phyloP scores from a whole-genome alignment of 768 basidiomycete species.

The Boletellus ananiceps region DNA sequence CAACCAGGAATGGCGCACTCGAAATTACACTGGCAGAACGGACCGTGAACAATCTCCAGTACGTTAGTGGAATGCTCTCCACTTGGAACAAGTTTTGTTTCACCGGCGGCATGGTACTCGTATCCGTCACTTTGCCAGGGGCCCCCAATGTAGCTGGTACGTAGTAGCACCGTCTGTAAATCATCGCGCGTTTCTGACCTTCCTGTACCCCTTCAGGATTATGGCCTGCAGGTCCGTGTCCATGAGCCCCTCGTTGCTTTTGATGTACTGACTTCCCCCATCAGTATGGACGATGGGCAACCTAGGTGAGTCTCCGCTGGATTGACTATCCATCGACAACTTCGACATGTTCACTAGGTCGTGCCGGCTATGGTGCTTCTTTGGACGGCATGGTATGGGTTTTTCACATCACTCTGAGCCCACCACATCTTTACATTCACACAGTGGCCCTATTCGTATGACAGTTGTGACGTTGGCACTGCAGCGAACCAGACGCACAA shows the following conservation, averaged over 20 bases:
- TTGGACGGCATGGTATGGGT: slow-evolving; percentile 72
- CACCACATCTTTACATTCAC: slow-evolving; percentile 1
- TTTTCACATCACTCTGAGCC: neutral
- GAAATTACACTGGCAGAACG: slow-evolving; percentile 69
- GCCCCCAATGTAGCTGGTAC: slow-evolving; percentile 47
- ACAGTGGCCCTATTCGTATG: slow-evolving; percentile 81
- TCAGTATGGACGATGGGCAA: slow-evolving; percentile 75
- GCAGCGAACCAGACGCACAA: slow-evolving; percentile 75
- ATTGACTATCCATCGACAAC: neutral
- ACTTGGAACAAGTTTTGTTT: slow-evolving; percentile 93
- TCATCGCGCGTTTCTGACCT: neutral
- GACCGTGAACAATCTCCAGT: slow-evolving; percentile 65
- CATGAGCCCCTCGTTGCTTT: neutral
- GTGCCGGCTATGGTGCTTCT: slow-evolving; percentile 84
- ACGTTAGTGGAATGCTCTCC: slow-evolving; percentile 65
- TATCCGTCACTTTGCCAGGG: slow-evolving; percentile 67
- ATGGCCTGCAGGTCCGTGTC: slow-evolving; percentile 58
- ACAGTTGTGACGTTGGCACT: slow-evolving; percentile 92
- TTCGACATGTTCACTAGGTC: slow-evolving; percentile 37
- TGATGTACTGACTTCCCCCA: slow-evolving; percentile 10
- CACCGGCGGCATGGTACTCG: slow-evolving; percentile 77
- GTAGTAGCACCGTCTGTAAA: slow-evolving; percentile 4
- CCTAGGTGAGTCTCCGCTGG: slow-evolving; percentile 41
- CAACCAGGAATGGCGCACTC: slow-evolving; percentile 68
- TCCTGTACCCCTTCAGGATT: slow-evolving; percentile 38